Base-by-base conservation (phyloP, 2,329 filamentous ascomycete genomes). In the Epichloe gansuensis region DNA sequence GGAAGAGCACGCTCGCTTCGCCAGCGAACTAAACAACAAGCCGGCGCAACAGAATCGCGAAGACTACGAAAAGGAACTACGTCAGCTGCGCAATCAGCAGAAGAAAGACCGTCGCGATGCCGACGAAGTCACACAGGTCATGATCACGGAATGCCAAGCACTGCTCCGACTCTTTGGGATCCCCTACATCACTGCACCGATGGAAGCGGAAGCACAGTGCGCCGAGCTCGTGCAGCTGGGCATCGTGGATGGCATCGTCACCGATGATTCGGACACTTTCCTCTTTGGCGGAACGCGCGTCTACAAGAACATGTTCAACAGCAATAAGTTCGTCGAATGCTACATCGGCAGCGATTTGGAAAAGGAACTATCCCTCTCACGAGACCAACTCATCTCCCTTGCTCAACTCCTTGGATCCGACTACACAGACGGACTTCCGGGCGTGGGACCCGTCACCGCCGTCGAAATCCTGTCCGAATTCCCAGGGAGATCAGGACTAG, bases 241-340 rank as follows among this genome's bases (percentile, higher is more conserved):
- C 0, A 80, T 97, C 0, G 94, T 98, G 8, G 94, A 98, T 64
- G 93, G 94, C 12, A 95, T 98, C 55, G 90, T 98, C 34, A 98
- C 94, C 0, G 93, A 98, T 62, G 93, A 98, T 65, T 94, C 87
- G 3, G 93, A 98, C 72, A 94, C 85, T 0, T 98, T 98, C 63
- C 78, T 98, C 1, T 98, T 98, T 66, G 94, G 93, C 17, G 94
- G 93, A 39, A 98, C 89, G 0, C 78, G 91, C 17, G 86, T 98
- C 23, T 98, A 98, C 75, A 98, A 98, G 68, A 98, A 98, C 72
- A 95, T 98, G 89, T 98, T 98, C 75, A 98, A 96, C 68, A 85
- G 89, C 60, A 93, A 93, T 67, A 98, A 98, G 65, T 95, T 89
- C 60, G 93, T 98, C 42, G 93, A 98, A 70, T 97, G 93, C 69